phyloP scores from a whole-genome alignment of 2,329 filamentous ascomycete genomes.

The Akanthomyces muscarius region DNA sequence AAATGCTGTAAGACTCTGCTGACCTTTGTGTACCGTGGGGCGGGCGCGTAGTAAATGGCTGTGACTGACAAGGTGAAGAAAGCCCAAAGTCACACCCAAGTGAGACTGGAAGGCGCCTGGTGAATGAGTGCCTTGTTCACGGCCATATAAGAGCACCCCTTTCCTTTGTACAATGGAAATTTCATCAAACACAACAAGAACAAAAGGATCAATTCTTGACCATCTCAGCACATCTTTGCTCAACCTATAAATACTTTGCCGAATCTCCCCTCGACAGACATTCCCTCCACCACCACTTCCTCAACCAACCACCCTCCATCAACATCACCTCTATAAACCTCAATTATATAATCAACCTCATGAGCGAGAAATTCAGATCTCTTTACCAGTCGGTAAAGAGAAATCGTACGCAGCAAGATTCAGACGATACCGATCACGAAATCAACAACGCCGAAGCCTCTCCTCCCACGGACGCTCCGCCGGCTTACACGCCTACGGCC shows the following conservation, averaged over 20 bases:
- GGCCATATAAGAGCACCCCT: no score
- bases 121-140: background rate
- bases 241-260: no score
- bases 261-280: no score
- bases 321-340: no score
- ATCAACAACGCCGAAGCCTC: background rate
- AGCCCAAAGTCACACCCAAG: background rate
- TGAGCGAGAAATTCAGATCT: no score
- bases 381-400: background rate
- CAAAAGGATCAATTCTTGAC: no score
- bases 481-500: slow-evolving; percentile 29
- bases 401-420: background rate
- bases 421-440: background rate
- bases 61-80: background rate
- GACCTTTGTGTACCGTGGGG: background rate
- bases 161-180: no score
- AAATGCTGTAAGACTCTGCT: background rate
- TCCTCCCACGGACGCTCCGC: slow-evolving; percentile 29
- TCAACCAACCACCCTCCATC: no score
- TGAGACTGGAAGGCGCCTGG: background rate
- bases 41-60: slow-evolving; percentile 1
- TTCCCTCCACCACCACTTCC: no score
- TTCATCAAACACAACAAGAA: no score
- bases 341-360: no score
- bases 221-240: no score